Conservation (phyloP, 176 grass and related monocot species). For the Thinopyrum elongatum region DNA sequence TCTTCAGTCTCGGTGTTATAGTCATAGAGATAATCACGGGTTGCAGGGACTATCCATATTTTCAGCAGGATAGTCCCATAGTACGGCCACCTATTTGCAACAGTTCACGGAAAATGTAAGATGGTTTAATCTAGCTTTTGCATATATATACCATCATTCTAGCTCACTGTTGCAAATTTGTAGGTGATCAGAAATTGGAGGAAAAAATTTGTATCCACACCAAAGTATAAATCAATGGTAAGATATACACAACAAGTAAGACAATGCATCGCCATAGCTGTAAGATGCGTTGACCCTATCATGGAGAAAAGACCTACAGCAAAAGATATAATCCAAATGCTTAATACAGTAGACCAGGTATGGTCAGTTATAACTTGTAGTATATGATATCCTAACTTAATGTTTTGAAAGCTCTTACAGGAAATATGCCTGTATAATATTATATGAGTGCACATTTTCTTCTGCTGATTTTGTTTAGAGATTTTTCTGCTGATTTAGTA, state of each 20-base stretch:
- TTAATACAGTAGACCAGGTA: neutral
- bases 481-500: too few species aligned
- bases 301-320: neutral
- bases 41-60: neutral
- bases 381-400: neutral
- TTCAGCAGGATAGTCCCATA: neutral
- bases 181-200: neutral
- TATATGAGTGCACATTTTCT: too few species aligned
- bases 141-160: neutral
- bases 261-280: neutral
- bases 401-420: too few species aligned
- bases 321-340: neutral
- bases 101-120: neutral
- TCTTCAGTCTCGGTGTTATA: too few species aligned
- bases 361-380: neutral
- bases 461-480: too few species aligned
- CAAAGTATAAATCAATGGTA: neutral
- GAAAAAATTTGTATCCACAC: neutral
- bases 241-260: neutral
- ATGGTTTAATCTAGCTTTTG: neutral
- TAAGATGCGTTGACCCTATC: neutral
- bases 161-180: neutral
- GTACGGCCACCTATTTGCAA: neutral
- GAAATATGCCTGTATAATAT: too few species aligned
- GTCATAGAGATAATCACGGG: too few species aligned